Evolutionary conservation across 306 rosid species (phyloP).

Genomic region (Casuarina equisetifolia): DNA sequence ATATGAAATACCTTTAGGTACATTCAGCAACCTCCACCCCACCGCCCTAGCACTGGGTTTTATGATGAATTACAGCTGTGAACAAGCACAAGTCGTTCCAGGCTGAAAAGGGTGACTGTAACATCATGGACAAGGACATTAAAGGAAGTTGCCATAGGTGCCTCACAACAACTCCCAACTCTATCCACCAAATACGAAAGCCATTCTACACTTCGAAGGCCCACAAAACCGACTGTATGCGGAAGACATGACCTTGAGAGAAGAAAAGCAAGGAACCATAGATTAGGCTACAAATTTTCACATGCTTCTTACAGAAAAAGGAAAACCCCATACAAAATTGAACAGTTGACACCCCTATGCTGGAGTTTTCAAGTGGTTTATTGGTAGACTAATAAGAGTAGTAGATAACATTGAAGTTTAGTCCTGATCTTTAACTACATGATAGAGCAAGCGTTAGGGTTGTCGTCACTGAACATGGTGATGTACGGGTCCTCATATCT

Average conservation of each 20-base stretch:
- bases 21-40: not conserved
- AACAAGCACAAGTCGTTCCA: slow-evolving; percentile 16
- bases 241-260: slow-evolving; percentile 7
- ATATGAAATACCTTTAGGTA: not conserved
- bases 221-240: slow-evolving; percentile 20
- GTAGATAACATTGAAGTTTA: not conserved
- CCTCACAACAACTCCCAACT: slow-evolving; percentile 23
- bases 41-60: slow-evolving; percentile 19
- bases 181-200: slow-evolving; percentile 2
- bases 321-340: slow-evolving; percentile 29
- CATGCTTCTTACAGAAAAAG: slow-evolving; percentile 27
- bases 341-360: slow-evolving; percentile 19
- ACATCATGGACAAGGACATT: slow-evolving; percentile 10
- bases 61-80: slow-evolving; percentile 31
- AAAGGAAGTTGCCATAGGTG: slow-evolving; percentile 4
- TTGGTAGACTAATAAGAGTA: not conserved
- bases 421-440: slow-evolving; percentile 46
- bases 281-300: slow-evolving; percentile 30
- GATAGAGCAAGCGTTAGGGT: slow-evolving; percentile 94
- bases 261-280: slow-evolving; percentile 24
- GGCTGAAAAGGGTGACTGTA: not conserved
- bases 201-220: slow-evolving; percentile 16
- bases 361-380: slow-evolving; percentile 43
- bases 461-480: slow-evolving; percentile 94
- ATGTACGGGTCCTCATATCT: slow-evolving; percentile 83